phyloP scores from a whole-genome alignment of 73 alveolate genomes.

The Paramecium octaurelia region DNA sequence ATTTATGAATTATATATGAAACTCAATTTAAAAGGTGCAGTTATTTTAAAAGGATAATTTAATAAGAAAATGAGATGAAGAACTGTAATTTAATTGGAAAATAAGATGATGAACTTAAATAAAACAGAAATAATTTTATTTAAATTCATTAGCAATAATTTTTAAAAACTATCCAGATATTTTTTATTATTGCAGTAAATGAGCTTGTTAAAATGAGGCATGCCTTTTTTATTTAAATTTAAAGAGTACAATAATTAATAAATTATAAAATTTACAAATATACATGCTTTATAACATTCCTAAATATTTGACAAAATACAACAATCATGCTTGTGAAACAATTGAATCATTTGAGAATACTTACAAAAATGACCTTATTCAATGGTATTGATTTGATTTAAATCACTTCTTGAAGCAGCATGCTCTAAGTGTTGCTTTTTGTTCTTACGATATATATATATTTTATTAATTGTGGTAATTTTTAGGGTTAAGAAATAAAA shows the following conservation, averaged over 20 bases:
- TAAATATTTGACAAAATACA: constrained; percentile 5
- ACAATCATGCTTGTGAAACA: constrained; percentile 13
- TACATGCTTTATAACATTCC: background rate
- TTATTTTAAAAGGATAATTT: no score
- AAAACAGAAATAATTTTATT: background rate
- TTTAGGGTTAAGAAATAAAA: constrained; percentile 28
- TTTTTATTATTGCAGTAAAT: background rate
- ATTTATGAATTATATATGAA: background rate
- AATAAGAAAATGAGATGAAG: no score
- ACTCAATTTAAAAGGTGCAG: background rate
- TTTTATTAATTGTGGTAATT: constrained; percentile 49
- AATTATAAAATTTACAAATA: background rate
- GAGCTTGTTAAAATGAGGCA: background rate
- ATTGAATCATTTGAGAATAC: constrained; percentile 18
- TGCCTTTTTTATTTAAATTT: background rate
- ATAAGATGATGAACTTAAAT: background rate
- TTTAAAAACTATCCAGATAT: background rate
- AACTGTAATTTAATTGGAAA: background rate
- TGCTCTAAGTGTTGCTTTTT: constrained; percentile 2
- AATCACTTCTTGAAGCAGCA: background rate
- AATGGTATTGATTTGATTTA: background rate
- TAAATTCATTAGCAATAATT: background rate
- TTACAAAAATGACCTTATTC: background rate
- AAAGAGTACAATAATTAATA: background rate
- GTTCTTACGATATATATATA: constrained; percentile 1